phyloP scores from a whole-genome alignment of 2,329 filamentous ascomycete genomes.

The Sporothrix phasma region DNA sequence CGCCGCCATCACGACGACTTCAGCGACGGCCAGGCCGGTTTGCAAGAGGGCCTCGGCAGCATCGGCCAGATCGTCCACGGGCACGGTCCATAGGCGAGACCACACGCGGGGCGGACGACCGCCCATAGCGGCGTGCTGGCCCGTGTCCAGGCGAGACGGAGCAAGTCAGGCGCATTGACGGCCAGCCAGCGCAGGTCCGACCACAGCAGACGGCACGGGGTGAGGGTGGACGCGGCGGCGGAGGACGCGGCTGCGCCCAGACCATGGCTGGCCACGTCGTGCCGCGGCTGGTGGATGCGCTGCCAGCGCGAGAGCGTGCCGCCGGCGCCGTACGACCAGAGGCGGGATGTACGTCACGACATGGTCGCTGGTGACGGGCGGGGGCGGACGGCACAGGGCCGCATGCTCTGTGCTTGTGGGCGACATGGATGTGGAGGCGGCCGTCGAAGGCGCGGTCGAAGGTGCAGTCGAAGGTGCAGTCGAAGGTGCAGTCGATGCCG shows the following conservation, averaged over 20 bases:
- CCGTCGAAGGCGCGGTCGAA: background rate
- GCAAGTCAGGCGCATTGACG: background rate
- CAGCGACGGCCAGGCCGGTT: constrained; percentile 16
- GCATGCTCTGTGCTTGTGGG: background rate
- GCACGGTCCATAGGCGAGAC: constrained; percentile 4
- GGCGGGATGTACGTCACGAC: constrained; percentile 28
- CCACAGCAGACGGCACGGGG: background rate
- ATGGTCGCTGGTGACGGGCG: constrained; percentile 8
- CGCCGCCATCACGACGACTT: constrained; percentile 22
- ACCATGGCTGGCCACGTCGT: background rate
- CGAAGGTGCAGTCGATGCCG: background rate
- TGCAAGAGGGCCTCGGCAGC: constrained; percentile 22
- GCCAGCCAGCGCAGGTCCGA: constrained; percentile 13
- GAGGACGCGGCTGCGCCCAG: background rate
- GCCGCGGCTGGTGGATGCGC: constrained; percentile 12
- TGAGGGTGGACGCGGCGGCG: background rate
- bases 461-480: background rate
- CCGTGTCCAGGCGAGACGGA: background rate
- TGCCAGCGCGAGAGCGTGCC: constrained; percentile 24
- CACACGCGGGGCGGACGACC: background rate
- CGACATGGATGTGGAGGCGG: background rate
- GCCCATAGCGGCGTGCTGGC: background rate
- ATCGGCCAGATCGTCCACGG: constrained; percentile 27
- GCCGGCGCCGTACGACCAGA: constrained; percentile 28
- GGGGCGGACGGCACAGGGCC: background rate